Conservation (phyloP, 352 stramenopile species). For the Elongisporangium senticosum region DNA sequence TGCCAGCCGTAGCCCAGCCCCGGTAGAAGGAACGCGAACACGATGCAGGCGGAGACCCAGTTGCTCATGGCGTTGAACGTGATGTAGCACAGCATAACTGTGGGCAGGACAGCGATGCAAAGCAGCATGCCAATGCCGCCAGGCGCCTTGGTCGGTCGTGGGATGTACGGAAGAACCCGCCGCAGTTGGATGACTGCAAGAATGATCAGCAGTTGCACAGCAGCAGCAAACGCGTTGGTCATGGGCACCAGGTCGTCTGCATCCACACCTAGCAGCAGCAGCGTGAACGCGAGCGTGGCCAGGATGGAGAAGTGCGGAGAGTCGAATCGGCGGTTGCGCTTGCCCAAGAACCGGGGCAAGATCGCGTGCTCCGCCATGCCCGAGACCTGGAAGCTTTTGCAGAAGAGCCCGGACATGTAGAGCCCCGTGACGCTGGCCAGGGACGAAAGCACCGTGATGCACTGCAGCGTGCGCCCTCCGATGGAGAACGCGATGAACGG, state of each 20-base stretch:
- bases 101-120: slow-evolving; percentile 14
- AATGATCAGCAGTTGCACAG: slow-evolving; percentile 87
- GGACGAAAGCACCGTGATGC: slow-evolving; percentile 75
- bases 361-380: slow-evolving; percentile 78
- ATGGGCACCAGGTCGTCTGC: slow-evolving; percentile 79
- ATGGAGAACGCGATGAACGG: slow-evolving; percentile 76
- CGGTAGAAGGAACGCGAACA: slow-evolving; percentile 34
- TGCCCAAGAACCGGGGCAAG: slow-evolving; percentile 73
- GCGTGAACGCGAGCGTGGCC: slow-evolving; percentile 26
- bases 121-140: slow-evolving; percentile 17
- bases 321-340: slow-evolving; percentile 27
- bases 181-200: slow-evolving; percentile 84
- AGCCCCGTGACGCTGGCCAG: slow-evolving; percentile 82
- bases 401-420: slow-evolving; percentile 89
- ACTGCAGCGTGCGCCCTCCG: slow-evolving; percentile 79
- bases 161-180: slow-evolving; percentile 50
- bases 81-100: slow-evolving; percentile 28
- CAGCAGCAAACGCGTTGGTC: slow-evolving; percentile 87
- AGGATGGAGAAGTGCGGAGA: slow-evolving; percentile 41
- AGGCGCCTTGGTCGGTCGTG: slow-evolving; percentile 37
- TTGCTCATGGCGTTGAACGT: slow-evolving; percentile 26
- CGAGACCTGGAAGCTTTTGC: slow-evolving; percentile 83
- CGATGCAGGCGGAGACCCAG: slow-evolving; percentile 21
- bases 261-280: slow-evolving; percentile 29
- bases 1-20: slow-evolving; percentile 28